A percentile compares a stretch with the other conserved stretches of the same genome.
Conservation (phyloP, 2,329 filamentous ascomycete genomes). For the Trichoderma sp. region DNA sequence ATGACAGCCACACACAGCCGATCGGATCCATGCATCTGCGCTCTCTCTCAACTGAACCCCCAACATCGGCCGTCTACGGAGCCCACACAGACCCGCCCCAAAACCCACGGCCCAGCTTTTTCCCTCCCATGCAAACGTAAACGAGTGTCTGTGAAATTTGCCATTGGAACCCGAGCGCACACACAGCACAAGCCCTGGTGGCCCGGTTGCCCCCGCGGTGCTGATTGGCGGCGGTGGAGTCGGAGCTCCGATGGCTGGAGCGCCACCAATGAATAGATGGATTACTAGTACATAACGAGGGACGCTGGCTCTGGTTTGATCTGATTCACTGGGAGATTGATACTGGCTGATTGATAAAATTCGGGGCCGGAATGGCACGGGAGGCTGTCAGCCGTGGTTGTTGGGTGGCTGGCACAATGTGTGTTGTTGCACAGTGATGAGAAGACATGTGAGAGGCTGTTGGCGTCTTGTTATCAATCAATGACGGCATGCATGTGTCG, state of each 20-base stretch:
- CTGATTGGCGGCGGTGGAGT: conserved; percentile 23
- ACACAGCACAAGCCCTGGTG: conserved; percentile 10
- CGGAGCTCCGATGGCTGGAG: conserved; percentile 19
- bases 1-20: conserved; percentile 10
- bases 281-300: conserved; percentile 13
- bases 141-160: background rate
- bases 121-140: conserved; percentile 1
- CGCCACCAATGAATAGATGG: conserved; percentile 22
- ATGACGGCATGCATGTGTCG: conserved; percentile 14
- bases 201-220: conserved; percentile 1
- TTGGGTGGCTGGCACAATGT: too few relatives aligned
- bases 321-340: too few relatives aligned
- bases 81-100: conserved; percentile 11
- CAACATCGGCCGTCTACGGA: conserved; percentile 28
- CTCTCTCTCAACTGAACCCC: background rate
- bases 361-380: too few relatives aligned
- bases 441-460: too few relatives aligned
- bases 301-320: too few relatives aligned
- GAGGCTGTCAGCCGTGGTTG: too few relatives aligned
- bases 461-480: conserved; percentile 9
- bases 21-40: conserved; percentile 1
- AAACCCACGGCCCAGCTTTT: background rate
- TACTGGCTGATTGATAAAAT: conserved; percentile 12
- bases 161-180: background rate
- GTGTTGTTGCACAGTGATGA: too few relatives aligned